Evolutionary conservation across 2,329 filamentous ascomycete species (phyloP).

Genomic region (Zasmidium citrigriseum): DNA sequence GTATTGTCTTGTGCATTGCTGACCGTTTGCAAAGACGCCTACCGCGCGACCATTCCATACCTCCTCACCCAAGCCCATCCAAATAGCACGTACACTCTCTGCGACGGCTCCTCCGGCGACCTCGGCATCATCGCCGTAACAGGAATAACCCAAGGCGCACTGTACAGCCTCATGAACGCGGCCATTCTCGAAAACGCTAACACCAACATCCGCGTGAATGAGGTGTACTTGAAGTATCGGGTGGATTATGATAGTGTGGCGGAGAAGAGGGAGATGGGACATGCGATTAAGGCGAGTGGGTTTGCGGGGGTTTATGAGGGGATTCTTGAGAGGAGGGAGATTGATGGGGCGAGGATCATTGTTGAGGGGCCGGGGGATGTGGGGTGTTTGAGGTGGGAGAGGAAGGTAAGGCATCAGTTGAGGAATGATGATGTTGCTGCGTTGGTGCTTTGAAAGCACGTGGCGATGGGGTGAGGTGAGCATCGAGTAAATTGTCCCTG

Average conservation of each 20-base stretch:
- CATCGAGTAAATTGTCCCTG: too few species aligned
- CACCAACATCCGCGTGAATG: constrained; percentile 43
- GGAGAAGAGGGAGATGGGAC: constrained; percentile 1
- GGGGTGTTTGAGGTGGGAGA: neutral
- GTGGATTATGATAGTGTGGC: constrained; percentile 11
- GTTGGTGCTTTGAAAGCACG: too few species aligned
- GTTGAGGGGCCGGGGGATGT: constrained; percentile 4
- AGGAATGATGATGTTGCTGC: too few species aligned
- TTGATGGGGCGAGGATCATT: constrained; percentile 4
- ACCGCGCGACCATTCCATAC: constrained; percentile 33
- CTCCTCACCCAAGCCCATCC: constrained; percentile 32
- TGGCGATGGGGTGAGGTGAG: too few species aligned
- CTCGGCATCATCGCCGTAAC: constrained; percentile 24
- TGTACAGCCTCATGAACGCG: constrained; percentile 38
- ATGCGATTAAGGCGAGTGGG: constrained; percentile 6
- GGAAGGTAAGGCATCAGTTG: too few species aligned
- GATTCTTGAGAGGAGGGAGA: neutral
- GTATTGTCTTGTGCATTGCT: too few species aligned
- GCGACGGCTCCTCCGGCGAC: constrained; percentile 35
- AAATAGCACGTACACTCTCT: constrained; percentile 37
- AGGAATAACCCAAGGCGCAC: constrained; percentile 38
- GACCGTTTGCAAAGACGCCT: constrained; percentile 9
- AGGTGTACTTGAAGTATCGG: constrained; percentile 36
- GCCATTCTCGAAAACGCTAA: constrained; percentile 33
- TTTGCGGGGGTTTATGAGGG: constrained; percentile 15